Conservation (phyloP, 352 stramenopile genomes). For the Thalassiosira hispida region DNA sequence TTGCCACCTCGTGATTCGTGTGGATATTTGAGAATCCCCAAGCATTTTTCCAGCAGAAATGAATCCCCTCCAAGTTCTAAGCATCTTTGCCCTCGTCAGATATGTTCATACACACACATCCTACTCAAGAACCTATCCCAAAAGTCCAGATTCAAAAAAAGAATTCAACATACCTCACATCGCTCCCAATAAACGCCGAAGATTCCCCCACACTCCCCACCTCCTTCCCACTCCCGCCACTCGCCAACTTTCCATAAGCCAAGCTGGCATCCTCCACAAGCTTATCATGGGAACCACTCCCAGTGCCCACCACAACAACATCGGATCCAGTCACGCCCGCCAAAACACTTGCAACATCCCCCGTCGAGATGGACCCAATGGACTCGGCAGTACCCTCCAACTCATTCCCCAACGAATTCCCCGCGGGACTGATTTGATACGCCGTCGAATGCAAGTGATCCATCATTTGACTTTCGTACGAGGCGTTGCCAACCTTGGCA, state of each 20-base stretch:
- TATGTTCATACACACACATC: too few species aligned
- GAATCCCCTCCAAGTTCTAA: too few species aligned
- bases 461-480: conserved; percentile 94
- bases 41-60: too few species aligned
- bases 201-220: conserved; percentile 64
- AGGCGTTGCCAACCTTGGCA: conserved; percentile 88
- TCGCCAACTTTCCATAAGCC: conserved; percentile 91
- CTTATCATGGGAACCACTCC: conserved; percentile 95
- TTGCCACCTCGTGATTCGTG: too few species aligned
- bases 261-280: conserved; percentile 95
- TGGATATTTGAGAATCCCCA: too few species aligned
- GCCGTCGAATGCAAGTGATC: conserved; percentile 99
- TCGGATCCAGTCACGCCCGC: conserved; percentile 14
- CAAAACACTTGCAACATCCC: conserved; percentile 85
- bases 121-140: too few species aligned
- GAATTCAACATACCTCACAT: conserved; percentile 77
- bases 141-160: too few species aligned
- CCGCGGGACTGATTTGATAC: conserved; percentile 87
- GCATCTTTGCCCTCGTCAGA: too few species aligned
- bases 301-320: conserved; percentile 84
- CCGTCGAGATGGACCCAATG: conserved; percentile 92
- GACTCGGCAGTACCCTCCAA: conserved; percentile 98
- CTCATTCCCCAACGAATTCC: conserved; percentile 95
- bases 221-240: conserved; percentile 61
- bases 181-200: conserved; percentile 86